Conservation (phyloP, 2,329 filamentous ascomycete genomes). For the Talaromyces sp. region DNA sequence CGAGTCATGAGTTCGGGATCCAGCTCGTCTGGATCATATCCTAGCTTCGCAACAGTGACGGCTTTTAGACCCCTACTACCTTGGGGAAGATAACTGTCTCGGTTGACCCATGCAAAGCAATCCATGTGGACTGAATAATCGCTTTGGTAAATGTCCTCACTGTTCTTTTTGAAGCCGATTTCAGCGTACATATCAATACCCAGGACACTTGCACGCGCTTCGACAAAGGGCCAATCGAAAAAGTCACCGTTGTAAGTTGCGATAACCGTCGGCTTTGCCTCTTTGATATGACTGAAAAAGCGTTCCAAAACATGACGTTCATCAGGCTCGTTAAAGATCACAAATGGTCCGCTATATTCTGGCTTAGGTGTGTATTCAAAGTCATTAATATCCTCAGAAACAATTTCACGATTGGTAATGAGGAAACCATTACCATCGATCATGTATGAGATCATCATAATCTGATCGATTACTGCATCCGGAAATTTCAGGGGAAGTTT, state of each 20-base stretch:
- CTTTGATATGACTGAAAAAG: conserved; percentile 94
- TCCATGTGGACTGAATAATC: conserved; percentile 98
- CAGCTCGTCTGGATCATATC: conserved; percentile 96
- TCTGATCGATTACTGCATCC: conserved; percentile 87
- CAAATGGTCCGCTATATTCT: conserved; percentile 90
- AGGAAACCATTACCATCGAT: conserved; percentile 97
- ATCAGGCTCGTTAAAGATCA: conserved; percentile 97
- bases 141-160: conserved; percentile 93
- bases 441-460: conserved; percentile 99
- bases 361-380: conserved; percentile 98
- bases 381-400: conserved; percentile 94
- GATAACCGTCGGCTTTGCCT: conserved; percentile 90
- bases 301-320: conserved; percentile 84
- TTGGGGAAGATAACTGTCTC: conserved; percentile 95
- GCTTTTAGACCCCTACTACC: conserved; percentile 96
- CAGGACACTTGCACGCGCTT: conserved; percentile 84
- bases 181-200: conserved; percentile 99
- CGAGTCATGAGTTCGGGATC: conserved; percentile 97
- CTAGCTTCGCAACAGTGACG: conserved; percentile 94
- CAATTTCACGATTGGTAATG: conserved; percentile 96
- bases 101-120: conserved; percentile 97
- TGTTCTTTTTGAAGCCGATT: conserved; percentile 94
- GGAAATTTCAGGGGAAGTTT: conserved; percentile 96
- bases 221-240: conserved; percentile 99
- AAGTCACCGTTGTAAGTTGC: conserved; percentile 99